Conservation (phyloP, 768 basidiomycete genomes). For the Russula vinacea region DNA sequence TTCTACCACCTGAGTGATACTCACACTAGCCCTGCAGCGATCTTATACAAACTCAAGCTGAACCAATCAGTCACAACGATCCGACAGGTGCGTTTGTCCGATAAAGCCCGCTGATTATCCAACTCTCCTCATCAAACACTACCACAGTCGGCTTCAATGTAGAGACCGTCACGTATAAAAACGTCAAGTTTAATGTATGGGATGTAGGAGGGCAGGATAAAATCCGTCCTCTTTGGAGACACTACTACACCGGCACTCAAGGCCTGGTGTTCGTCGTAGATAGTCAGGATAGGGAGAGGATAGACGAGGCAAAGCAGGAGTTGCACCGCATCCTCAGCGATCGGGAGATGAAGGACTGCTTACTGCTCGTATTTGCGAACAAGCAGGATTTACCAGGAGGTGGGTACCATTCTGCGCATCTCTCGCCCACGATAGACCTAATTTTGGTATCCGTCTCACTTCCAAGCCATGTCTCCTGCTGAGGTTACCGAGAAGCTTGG, state of each 20-base stretch:
- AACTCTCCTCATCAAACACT: not conserved
- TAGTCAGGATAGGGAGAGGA: conserved; percentile 90
- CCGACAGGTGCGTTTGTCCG: conserved; percentile 68
- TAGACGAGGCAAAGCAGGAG: conserved; percentile 96
- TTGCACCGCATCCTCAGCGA: conserved; percentile 94
- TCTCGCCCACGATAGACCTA: not conserved
- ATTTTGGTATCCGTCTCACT: not conserved
- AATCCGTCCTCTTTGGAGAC: conserved; percentile 96
- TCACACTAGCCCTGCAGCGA: conserved; percentile 54
- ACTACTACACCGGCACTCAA: conserved; percentile 99
- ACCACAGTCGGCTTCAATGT: conserved; percentile 94
- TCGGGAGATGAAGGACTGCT: conserved; percentile 96
- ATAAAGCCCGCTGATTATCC: not conserved
- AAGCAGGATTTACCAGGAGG: conserved; percentile 98
- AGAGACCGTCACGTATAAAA: conserved; percentile 99
- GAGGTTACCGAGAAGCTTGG: conserved; percentile 98
- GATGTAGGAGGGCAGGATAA: conserved; percentile 99
- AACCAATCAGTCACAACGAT: conserved; percentile 99
- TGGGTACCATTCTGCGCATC: conserved; percentile 38
- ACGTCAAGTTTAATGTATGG: conserved; percentile 94
- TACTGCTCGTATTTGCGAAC: conserved; percentile 97
- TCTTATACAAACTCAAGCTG: conserved; percentile 97
- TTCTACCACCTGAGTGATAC: not conserved
- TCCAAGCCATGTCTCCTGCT: conserved; percentile 93
- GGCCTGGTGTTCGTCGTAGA: conserved; percentile 98